These are phyloP conservation scores for Macadamia integrifolia DNA, from an alignment of 164 flowering plant genomes.

Conservation along the genomic window DNA sequence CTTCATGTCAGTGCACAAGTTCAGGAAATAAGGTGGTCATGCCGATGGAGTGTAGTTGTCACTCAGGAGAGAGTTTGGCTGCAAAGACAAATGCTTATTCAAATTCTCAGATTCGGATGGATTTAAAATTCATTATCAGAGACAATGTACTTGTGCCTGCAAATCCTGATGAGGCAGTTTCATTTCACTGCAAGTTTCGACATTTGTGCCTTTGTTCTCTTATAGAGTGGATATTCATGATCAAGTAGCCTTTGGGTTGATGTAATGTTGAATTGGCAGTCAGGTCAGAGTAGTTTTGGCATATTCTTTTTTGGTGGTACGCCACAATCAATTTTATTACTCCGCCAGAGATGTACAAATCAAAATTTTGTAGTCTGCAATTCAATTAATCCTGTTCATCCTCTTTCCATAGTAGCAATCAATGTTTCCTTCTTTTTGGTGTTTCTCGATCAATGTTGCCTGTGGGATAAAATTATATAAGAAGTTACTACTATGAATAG, in stretches of 20 bases:
- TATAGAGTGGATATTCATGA: conserved; percentile 44
- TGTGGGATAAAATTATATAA: too few relatives aligned
- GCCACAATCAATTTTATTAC: neutral
- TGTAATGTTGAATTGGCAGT: conserved; percentile 7
- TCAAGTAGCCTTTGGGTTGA: conserved; percentile 29
- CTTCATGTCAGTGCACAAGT: conserved; percentile 23
- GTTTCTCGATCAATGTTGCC: too few relatives aligned
- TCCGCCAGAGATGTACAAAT: conserved; percentile 16
- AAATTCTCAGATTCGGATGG: conserved; percentile 18
- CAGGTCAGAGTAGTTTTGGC: conserved; percentile 12
- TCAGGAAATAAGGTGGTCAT: conserved; percentile 17
- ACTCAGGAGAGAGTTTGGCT: conserved; percentile 18
- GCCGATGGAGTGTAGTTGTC: conserved; percentile 51
- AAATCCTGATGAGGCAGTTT: conserved; percentile 36
- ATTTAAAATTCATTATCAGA: conserved; percentile 45
- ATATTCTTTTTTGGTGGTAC: conserved; percentile 1
- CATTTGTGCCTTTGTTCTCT: conserved; percentile 71
- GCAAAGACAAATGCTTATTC: conserved; percentile 14
- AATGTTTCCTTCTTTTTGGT: neutral
- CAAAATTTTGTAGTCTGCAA: conserved; percentile 18
- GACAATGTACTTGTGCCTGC: conserved; percentile 53
- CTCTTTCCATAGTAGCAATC: conserved; percentile 1
- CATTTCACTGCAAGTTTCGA: conserved; percentile 66
- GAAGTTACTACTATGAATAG: too few relatives aligned
- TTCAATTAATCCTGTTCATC: conserved; percentile 8